phyloP scores from a whole-genome alignment of 345 rosid species.

The Citrus cavaleriei region DNA sequence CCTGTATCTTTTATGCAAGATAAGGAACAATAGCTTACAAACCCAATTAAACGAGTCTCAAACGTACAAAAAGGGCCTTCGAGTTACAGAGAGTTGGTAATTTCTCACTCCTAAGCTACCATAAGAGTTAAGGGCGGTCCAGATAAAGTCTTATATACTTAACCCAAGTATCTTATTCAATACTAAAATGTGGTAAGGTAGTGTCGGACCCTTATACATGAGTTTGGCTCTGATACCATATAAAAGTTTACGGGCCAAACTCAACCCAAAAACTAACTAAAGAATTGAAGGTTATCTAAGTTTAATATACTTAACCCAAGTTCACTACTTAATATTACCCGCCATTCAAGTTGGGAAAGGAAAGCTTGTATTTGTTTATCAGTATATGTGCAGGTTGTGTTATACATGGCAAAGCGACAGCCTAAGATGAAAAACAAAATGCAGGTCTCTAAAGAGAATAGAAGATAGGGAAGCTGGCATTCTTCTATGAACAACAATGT shows the following conservation, averaged over 20 bases:
- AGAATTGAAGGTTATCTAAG: too few species aligned
- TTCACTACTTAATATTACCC: neutral
- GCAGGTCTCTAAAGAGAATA: neutral
- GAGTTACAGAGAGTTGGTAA: neutral
- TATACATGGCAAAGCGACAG: neutral
- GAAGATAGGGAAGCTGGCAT: neutral
- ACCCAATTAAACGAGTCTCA: neutral
- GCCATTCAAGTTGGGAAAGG: neutral
- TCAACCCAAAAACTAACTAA: too few species aligned
- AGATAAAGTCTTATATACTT: too few species aligned
- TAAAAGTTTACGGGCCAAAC: too few species aligned
- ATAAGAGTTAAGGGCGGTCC: too few species aligned
- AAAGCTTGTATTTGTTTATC: neutral
- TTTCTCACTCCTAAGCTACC: neutral
- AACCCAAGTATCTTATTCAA: too few species aligned
- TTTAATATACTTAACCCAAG: too few species aligned
- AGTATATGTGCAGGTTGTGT: neutral
- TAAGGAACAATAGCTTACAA: neutral
- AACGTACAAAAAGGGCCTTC: neutral
- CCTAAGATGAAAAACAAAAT: neutral
- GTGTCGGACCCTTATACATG: too few species aligned
- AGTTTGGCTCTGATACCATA: too few species aligned
- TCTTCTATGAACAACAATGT: neutral
- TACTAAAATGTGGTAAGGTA: too few species aligned
- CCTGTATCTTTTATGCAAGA: neutral